Evolutionary conservation across 768 basidiomycete genomes (phyloP), one percentile per base, ranked within the genome.

Genomic region (Rhodotorula babjevae): DNA sequence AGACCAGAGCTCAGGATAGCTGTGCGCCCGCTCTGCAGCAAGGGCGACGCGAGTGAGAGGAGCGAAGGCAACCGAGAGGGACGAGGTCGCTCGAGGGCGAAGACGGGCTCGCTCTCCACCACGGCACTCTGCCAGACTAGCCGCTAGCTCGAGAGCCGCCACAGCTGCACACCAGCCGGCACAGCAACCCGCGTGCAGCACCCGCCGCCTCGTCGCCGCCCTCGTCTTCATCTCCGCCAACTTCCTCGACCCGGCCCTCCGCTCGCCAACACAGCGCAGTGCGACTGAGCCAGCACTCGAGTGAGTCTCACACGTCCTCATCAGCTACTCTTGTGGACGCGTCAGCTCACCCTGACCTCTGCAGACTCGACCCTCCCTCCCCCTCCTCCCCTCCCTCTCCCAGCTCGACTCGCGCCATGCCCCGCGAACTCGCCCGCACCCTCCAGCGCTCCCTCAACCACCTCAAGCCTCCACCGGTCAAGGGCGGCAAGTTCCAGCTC

Each of bases 391-490:
- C 50, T 29, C n/a, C 27, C 16, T 12, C 14, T 55, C 53, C 9
- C 27, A 55, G 53, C 53, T 55, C 53, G 29, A n/a, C n/a, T 46
- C 18, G 6, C 44, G 18, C 44, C 44, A 55, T 55, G 53, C 53
- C 53, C 15, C 67, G 70, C 23, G 74, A 75, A 50, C 67, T 69
- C 46, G 50, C 31, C 5, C 58, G 60, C 29, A 66, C 70, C 1
- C 67, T 73, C 15, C 77, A 77, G 74, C 73, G 77, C 55, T 61
- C 69, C 36, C 66, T 77, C 25, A 46, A 57, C 21, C 74, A 75
- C 56, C 61, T 75, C 44, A 55, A 65, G 5, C 72, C 74, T 2
- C 74, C 74, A 18, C 64, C 74, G 0, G 65, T 66, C 23, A 71
- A 58, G 21, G 71, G 69, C 21, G 71, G 72, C 61, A 77, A 77